Base-by-base conservation (phyloP, 495 filamentous ascomycete species). In the Hypomontagnella monticulosa region DNA sequence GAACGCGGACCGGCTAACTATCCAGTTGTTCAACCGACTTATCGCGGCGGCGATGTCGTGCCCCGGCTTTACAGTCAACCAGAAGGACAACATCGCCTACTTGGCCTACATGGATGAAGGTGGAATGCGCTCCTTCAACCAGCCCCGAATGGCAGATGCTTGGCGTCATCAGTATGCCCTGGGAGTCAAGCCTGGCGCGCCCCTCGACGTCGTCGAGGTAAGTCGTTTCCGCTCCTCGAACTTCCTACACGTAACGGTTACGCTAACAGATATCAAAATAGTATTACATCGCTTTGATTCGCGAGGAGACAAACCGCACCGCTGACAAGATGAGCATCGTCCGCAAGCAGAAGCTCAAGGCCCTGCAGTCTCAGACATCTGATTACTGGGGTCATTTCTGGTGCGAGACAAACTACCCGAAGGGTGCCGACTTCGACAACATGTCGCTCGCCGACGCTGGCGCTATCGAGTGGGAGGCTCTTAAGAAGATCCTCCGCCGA, bases 11-110 rank as follows among this genome's bases (percentile, higher is more conserved):
- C 69, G 81, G 10, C 75, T 92, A 42, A 87, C 83, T 19, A 57
- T 71, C 4, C 75, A 79, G 41, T 78, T 93, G 1, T 71, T 90
- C 10, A 73, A 78, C 38, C 84, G 90, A 40, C 71, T 89, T n/a
- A 75, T 85, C 23, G 75, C 76, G 1, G 83, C 87, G 1, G 85
- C 82, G 14, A 75, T 91, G 59, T 76, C 76, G 0, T 92, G 88
- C 61, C 83, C 85, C 5, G 87, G 83, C 0, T 92, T 92, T 73
- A 85, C 83, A 12, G 84, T 88, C 1, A 67, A 79, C 4, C 86
- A 88, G 76, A 85, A 84, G 71, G 81, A 85, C 61, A 80, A 81
- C 64, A 75, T 86, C 34, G 76, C 78, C 2, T 65, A 43, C 20
- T 19, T 66, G 9, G 55, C 69, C 1, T 61, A 71, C n/a, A 18